phyloP scores from a whole-genome alignment of 192 early-diverging fungal species.

The Umbelopsis isabellina region DNA sequence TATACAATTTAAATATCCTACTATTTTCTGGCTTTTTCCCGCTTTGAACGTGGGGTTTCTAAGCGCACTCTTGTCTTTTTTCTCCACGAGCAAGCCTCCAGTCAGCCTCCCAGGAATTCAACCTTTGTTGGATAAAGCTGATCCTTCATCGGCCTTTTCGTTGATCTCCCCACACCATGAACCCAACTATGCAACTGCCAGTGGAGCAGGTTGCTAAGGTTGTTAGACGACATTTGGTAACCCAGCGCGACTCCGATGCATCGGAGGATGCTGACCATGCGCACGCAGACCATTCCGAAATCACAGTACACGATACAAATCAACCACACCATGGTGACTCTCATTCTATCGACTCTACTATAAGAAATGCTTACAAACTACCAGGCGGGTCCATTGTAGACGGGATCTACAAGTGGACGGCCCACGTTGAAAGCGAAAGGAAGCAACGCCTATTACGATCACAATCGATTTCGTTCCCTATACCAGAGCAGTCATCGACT shows the following conservation, averaged over 20 bases:
- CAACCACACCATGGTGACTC: slow-evolving; percentile 29
- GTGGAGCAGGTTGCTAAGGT: slow-evolving; percentile 64
- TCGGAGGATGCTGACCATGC: slow-evolving; percentile 66
- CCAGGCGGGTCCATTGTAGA: slow-evolving; percentile 80
- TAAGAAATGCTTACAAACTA: slow-evolving; percentile 48
- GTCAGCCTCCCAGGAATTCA: neutral
- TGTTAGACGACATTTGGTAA: slow-evolving; percentile 72
- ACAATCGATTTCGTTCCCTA: slow-evolving; percentile 39
- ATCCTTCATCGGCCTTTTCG: neutral
- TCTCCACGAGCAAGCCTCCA: neutral
- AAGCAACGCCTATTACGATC: slow-evolving; percentile 34
- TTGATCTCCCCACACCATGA: neutral
- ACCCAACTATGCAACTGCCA: slow-evolving; percentile 46
- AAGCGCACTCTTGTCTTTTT: neutral
- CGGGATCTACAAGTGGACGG: slow-evolving; percentile 90
- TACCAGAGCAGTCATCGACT: neutral
- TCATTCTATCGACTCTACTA: slow-evolving; percentile 33
- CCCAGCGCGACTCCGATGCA: slow-evolving; percentile 50
- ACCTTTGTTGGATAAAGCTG: neutral
- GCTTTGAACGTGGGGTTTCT: too few relatives aligned
- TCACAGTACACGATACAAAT: slow-evolving; percentile 37
- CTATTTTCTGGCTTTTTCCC: too few relatives aligned
- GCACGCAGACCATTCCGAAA: slow-evolving; percentile 60
- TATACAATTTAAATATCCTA: too few relatives aligned
- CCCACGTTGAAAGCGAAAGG: slow-evolving; percentile 61